These are phyloP conservation scores for Misopates orontium DNA, from an alignment of 257 asterid genomes.

Conservation along the genomic window DNA sequence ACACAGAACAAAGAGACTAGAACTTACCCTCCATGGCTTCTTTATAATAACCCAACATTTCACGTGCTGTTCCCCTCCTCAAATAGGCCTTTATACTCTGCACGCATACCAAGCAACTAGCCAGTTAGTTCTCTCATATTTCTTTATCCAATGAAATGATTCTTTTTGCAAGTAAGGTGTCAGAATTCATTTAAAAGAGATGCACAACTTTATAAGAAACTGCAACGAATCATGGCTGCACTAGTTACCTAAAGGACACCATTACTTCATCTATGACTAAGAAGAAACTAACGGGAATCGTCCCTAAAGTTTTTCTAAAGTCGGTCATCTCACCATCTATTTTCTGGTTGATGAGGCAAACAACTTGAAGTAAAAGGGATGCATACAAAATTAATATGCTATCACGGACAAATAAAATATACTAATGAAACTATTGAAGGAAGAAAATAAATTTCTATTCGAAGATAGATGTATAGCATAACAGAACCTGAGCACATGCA, in stretches of 20 bases:
- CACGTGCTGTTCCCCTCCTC: conserved; percentile 91
- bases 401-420: not conserved
- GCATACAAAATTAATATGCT: not conserved
- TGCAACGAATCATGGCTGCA: conserved; percentile 10
- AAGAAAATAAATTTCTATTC: not conserved
- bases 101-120: conserved; percentile 27
- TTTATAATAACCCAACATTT: conserved; percentile 75
- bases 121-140: conserved; percentile 1
- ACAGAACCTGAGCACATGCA: conserved; percentile 2
- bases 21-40: conserved; percentile 84
- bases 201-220: conserved; percentile 11
- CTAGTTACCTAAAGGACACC: conserved; percentile 3
- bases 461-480: not conserved
- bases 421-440: not conserved
- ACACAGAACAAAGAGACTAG: too few species aligned
- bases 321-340: not conserved
- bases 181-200: not conserved
- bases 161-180: conserved; percentile 10
- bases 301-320: not conserved
- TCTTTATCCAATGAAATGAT: conserved; percentile 11
- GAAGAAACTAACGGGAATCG: not conserved
- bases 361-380: conserved; percentile 10
- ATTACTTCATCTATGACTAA: not conserved
- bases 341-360: conserved; percentile 11
- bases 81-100: conserved; percentile 90